Evolutionary conservation across 1,284 basidiomycete genomes (phyloP), one percentile per base, ranked within the genome.

Genomic region (Veloboletus limbatus): DNA sequence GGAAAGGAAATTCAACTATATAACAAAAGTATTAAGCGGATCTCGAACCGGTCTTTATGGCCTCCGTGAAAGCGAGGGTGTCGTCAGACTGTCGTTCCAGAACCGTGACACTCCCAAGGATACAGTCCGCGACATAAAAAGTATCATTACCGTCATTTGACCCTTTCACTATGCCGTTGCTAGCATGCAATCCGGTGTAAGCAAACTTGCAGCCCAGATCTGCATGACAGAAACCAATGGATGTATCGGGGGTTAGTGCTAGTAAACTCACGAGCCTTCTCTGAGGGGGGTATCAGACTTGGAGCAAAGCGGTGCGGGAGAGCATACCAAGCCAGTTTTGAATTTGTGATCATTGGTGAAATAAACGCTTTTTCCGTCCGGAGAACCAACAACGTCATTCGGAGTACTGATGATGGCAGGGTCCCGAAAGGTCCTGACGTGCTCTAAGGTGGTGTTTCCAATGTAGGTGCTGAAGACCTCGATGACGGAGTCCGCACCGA

Each of bases 401-500:
- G 88, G 88, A 2, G 84, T 80, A 6, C 74, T 46, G 17, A 91
- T 76, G 8, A 77, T 60, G n/a, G 28, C 18, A 2, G 77, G 71
- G 58, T 83, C 72, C 21, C 73, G 65, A 20, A 87, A 67, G 6
- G 87, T 88, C 40, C 66, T 69, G 31, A 88, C 60, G 58, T 87
- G 78, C 6, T 68, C 66, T 49, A 88, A 60, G 7, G 36, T 49
- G 38, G 63, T 57, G 40, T 69, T 68, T 5, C 78, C 77, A 3
- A 77, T 54, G 0, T 52, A 66, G 0, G 81, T 80, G 54, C 75
- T 75, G 62, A 90, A 89, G 21, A 90, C 71, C 57, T 90, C 87
- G 16, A 91, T 69, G 36, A 73, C 77, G 2, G 84, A 86, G 58
- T 89, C 81, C 7, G 86, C 83, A 13, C 87, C 87, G 6, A 74